Conservation (phyloP, 2,329 filamentous ascomycete genomes). For the Mollisiaceae sp. region DNA sequence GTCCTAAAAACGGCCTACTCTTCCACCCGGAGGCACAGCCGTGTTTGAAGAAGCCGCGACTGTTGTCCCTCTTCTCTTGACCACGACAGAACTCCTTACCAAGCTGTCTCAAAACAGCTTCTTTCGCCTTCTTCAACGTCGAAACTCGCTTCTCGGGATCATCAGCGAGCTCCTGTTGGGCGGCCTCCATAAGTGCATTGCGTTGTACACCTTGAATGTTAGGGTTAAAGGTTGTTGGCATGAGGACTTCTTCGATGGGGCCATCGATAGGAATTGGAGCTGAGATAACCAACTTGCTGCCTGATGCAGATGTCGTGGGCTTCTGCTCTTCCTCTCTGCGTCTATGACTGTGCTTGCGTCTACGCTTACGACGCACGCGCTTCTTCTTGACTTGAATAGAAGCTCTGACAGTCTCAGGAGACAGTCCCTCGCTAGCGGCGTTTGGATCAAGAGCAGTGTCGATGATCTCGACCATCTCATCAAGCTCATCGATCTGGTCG, state of each 20-base stretch:
- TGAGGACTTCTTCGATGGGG: slow-evolving; percentile 49
- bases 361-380: slow-evolving; percentile 38
- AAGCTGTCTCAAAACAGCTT: slow-evolving; percentile 64
- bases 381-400: slow-evolving; percentile 53
- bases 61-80: slow-evolving; percentile 34
- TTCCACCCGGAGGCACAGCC: slow-evolving; percentile 34
- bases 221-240: slow-evolving; percentile 59
- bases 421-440: background rate
- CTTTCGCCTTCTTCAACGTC: slow-evolving; percentile 63
- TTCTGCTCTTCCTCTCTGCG: slow-evolving; percentile 37
- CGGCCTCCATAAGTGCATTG: slow-evolving; percentile 60
- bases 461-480: slow-evolving; percentile 37
- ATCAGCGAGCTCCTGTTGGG: slow-evolving; percentile 60
- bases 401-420: slow-evolving; percentile 17
- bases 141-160: slow-evolving; percentile 59
- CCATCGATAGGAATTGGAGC: slow-evolving; percentile 35
- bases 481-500: slow-evolving; percentile 33
- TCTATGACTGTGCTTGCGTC: slow-evolving; percentile 44
- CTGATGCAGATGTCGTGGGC: background rate
- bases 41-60: slow-evolving; percentile 36
- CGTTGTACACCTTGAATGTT: slow-evolving; percentile 63
- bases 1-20: slow-evolving; percentile 30
- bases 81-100: slow-evolving; percentile 54
- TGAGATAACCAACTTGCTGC: slow-evolving; percentile 30
- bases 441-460: slow-evolving; percentile 28